phyloP scores from a whole-genome alignment of 371 early-diverging fungal genomes.

The Rhizomucor miehei region DNA sequence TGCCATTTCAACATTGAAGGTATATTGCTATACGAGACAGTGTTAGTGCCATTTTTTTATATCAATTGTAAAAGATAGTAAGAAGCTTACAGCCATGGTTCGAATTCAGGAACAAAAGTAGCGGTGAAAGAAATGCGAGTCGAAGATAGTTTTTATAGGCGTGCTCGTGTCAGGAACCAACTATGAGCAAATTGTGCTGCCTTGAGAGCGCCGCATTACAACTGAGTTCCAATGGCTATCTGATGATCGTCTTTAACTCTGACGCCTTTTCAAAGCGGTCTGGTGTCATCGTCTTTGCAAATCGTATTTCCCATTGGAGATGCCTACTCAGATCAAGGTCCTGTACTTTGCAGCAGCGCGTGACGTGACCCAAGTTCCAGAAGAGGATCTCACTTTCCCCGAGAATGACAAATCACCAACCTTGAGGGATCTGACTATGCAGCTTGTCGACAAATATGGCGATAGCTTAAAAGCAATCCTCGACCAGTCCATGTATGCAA shows the following conservation, averaged over 20 bases:
- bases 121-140: no score
- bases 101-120: not conserved
- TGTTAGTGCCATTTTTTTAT: not conserved
- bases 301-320: not conserved
- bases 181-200: no score
- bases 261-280: no score
- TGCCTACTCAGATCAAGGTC: conserved; percentile 20
- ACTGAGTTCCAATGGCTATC: no score
- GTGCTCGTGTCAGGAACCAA: no score
- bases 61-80: not conserved
- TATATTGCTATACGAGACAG: conserved; percentile 45
- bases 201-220: no score
- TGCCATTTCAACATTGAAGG: conserved; percentile 79
- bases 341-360: conserved; percentile 65
- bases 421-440: conserved; percentile 23
- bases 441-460: conserved; percentile 39
- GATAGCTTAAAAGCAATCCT: conserved; percentile 35
- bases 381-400: conserved; percentile 36
- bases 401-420: conserved; percentile 12
- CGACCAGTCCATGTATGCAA: conserved; percentile 56
- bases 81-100: conserved; percentile 12
- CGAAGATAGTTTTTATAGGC: no score
- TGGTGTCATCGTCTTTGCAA: no score
- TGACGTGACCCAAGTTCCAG: conserved; percentile 47
- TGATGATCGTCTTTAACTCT: no score